Evolutionary conservation across 208 protist species (phyloP).

Genomic region (Willaertia magna): DNA sequence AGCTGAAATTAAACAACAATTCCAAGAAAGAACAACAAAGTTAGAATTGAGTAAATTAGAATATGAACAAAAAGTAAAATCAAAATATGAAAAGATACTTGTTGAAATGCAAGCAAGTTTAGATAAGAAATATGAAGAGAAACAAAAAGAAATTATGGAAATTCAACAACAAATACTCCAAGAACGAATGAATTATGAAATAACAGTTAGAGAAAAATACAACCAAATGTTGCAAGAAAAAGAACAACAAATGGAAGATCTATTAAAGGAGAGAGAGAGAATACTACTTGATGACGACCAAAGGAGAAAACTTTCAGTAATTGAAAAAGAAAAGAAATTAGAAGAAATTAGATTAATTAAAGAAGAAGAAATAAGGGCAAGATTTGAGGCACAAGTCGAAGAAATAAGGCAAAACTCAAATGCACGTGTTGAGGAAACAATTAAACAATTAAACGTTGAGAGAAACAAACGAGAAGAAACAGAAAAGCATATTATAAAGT

Average conservation of each 20-base stretch:
- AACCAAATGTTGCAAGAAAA: conserved; percentile 16
- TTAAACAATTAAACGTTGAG: background rate
- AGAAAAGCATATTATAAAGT: conserved; percentile 18
- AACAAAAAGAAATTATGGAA: conserved; percentile 2
- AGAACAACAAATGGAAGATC: background rate
- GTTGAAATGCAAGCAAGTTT: background rate
- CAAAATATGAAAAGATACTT: background rate
- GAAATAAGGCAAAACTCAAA: background rate
- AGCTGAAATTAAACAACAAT: background rate
- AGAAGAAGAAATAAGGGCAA: background rate
- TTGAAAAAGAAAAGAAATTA: conserved; percentile 9
- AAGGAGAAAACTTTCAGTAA: background rate
- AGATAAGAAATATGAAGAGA: background rate
- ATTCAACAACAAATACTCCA: conserved; percentile 12
- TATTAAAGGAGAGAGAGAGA: conserved; percentile 15
- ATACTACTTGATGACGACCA: conserved; percentile 4
- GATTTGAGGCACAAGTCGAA: background rate
- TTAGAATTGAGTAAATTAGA: background rate
- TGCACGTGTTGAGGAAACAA: conserved; percentile 13
- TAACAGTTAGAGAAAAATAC: conserved; percentile 8
- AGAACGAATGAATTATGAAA: conserved; percentile 13
- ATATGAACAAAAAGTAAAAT: conserved; percentile 6
- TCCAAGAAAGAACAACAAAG: background rate
- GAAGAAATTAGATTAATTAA: conserved; percentile 5
- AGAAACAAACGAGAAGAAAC: background rate